Evolutionary conservation across 2,329 filamentous ascomycete genomes (phyloP).

Genomic region (Aspergillus flavus): DNA sequence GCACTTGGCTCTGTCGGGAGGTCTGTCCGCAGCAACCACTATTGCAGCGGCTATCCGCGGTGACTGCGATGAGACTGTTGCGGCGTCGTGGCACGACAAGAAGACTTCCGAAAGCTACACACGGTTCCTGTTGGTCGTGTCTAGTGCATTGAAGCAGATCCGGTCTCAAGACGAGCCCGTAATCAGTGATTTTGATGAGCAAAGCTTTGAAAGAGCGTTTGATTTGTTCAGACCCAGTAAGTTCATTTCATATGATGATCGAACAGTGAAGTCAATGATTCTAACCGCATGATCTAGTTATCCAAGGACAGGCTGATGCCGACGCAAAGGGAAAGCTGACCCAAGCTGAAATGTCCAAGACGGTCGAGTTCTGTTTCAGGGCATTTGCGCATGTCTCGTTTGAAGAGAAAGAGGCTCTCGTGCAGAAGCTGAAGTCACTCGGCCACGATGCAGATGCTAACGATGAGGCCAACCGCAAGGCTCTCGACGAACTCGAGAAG

Average conservation of each 20-base stretch:
- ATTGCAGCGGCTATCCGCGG: conserved; percentile 29
- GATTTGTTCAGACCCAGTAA: conserved; percentile 1
- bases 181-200: conserved; percentile 2
- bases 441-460: background rate
- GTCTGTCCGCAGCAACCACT: conserved; percentile 50
- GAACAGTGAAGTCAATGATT: too few species aligned
- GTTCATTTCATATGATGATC: background rate
- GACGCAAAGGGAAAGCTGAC: background rate
- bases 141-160: conserved; percentile 15
- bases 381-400: background rate
- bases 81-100: conserved; percentile 45
- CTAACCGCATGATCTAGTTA: background rate
- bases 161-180: conserved; percentile 5
- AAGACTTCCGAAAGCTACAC: conserved; percentile 51
- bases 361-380: background rate
- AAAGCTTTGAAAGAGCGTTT: conserved; percentile 8
- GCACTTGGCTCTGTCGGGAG: conserved; percentile 48
- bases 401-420: background rate
- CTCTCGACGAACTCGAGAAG: background rate
- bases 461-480: background rate
- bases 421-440: background rate
- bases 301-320: conserved; percentile 4
- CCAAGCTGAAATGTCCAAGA: background rate
- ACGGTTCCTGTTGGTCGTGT: conserved; percentile 48
- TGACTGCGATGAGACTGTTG: conserved; percentile 41